phyloP scores from a whole-genome alignment of 2,329 filamentous ascomycete species.

The Triangularia verruculosa region DNA sequence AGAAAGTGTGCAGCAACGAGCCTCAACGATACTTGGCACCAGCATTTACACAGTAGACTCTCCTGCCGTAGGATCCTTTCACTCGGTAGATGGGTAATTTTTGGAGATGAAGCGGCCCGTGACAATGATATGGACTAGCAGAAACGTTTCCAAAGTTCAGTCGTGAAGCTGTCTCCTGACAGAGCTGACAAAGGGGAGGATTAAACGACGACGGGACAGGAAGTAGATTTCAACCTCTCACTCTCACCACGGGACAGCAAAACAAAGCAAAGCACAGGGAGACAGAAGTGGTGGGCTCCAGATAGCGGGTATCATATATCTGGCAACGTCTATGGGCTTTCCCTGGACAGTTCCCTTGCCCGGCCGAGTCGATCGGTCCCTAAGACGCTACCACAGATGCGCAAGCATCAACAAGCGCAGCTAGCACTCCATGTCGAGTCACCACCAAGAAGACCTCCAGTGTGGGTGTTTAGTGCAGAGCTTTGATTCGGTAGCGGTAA shows the following conservation, averaged over 20 bases:
- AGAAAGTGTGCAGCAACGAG: not conserved
- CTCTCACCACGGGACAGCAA: not conserved
- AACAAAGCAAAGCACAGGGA: not conserved
- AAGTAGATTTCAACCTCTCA: not conserved
- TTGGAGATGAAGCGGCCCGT: not conserved
- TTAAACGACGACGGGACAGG: not conserved
- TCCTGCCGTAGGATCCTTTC: not conserved
- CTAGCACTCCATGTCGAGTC: constrained; percentile 15
- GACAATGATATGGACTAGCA: not conserved
- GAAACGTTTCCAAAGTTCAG: not conserved
- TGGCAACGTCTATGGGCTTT: constrained; percentile 16
- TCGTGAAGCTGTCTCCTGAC: not conserved
- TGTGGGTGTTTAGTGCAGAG: constrained; percentile 26
- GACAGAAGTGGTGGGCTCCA: constrained; percentile 5
- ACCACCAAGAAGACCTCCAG: constrained; percentile 19
- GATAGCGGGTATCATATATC: constrained; percentile 20
- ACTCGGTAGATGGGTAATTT: not conserved
- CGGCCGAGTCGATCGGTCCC: constrained; percentile 10
- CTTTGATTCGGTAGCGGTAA: constrained; percentile 30
- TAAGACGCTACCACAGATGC: constrained; percentile 9
- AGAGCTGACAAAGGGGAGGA: not conserved
- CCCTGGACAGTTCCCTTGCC: constrained; percentile 11
- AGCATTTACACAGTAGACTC: constrained; percentile 5
- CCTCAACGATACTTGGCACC: not conserved
- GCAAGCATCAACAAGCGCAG: constrained; percentile 9